Conservation (phyloP, 345 rosid genomes). For the rapeseed (Brassica napus) region DNA sequence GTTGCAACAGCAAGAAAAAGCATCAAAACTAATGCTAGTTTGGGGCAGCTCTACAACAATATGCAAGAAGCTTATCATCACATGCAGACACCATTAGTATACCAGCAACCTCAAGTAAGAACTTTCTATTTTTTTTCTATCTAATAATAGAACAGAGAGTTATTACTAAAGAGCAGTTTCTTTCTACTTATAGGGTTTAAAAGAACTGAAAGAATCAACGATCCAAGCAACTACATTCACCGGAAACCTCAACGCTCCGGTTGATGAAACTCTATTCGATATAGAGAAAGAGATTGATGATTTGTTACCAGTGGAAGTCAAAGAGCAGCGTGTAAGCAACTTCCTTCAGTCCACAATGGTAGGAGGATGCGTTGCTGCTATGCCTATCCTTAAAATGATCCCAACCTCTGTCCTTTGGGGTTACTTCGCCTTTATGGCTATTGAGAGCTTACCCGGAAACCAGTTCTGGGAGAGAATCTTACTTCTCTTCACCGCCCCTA, state of each 20-base stretch:
- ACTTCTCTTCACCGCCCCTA: constrained; percentile 88
- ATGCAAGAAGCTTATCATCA: constrained; percentile 84
- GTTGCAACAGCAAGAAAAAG: constrained; percentile 67
- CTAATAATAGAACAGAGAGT: too few relatives aligned
- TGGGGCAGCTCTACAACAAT: constrained; percentile 73
- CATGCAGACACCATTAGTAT: constrained; percentile 86
- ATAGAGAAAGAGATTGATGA: constrained; percentile 85
- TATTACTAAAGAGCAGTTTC: not conserved
- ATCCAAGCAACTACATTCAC: constrained; percentile 71
- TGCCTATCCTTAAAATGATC: constrained; percentile 89
- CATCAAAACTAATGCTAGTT: constrained; percentile 68
- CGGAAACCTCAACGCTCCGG: constrained; percentile 77
- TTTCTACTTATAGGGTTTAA: constrained; percentile 59
- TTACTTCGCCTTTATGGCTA: constrained; percentile 96
- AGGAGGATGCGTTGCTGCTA: constrained; percentile 84
- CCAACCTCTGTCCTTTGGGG: constrained; percentile 99
- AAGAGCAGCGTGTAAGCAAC: constrained; percentile 93
- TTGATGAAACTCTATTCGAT: constrained; percentile 84
- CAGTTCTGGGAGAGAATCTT: constrained; percentile 96
- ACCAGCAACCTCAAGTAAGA: constrained; percentile 57
- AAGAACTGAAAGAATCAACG: constrained; percentile 85
- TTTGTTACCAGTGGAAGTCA: constrained; percentile 84
- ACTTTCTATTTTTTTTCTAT: not conserved
- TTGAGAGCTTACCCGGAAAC: constrained; percentile 93
- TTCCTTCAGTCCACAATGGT: constrained; percentile 90